Conservation (phyloP, 768 basidiomycete species). For the Austroboletus eburneus region DNA sequence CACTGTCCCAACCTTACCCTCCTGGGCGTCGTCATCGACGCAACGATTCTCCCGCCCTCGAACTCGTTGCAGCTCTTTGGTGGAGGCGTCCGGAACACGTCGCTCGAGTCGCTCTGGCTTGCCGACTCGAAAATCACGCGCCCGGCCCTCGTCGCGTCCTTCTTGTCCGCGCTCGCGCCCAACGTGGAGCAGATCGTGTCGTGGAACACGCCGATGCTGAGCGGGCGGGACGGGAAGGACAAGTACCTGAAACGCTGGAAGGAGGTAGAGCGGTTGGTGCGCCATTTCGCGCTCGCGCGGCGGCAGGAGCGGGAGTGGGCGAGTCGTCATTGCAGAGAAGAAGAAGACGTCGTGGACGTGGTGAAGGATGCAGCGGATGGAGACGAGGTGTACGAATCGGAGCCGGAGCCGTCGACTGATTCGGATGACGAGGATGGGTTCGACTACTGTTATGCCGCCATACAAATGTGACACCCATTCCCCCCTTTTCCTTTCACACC, state of each 20-base stretch:
- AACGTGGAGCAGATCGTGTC: conserved; percentile 28
- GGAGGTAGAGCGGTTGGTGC: conserved; percentile 20
- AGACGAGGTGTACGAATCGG: conserved; percentile 19
- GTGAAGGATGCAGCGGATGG: conserved; percentile 7
- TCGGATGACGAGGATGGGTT: conserved; percentile 25
- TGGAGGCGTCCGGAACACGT: conserved; percentile 20
- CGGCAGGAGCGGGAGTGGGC: conserved; percentile 21
- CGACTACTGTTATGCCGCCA: conserved; percentile 21
- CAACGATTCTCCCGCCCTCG: conserved; percentile 14
- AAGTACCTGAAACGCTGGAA: conserved; percentile 25
- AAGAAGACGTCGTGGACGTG: not conserved
- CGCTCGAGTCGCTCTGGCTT: conserved; percentile 27
- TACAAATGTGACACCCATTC: not conserved
- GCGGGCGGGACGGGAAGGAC: conserved; percentile 19
- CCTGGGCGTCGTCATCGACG: conserved; percentile 27
- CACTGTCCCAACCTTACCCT: conserved; percentile 23
- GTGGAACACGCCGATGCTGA: conserved; percentile 30
- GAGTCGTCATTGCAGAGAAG: not conserved
- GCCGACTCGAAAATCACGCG: conserved; percentile 27
- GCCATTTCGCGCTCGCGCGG: conserved; percentile 18
- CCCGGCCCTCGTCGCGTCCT: conserved; percentile 23
- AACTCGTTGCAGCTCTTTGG: conserved; percentile 13
- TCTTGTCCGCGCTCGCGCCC: conserved; percentile 27
- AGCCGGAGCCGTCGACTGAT: conserved; percentile 18
- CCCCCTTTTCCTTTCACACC: not conserved